A percentile compares a stretch with the other conserved stretches of the same genome.
These are phyloP conservation scores for Nidula microcarpa DNA, from an alignment of 768 basidiomycete genomes.

Conservation along the genomic window DNA sequence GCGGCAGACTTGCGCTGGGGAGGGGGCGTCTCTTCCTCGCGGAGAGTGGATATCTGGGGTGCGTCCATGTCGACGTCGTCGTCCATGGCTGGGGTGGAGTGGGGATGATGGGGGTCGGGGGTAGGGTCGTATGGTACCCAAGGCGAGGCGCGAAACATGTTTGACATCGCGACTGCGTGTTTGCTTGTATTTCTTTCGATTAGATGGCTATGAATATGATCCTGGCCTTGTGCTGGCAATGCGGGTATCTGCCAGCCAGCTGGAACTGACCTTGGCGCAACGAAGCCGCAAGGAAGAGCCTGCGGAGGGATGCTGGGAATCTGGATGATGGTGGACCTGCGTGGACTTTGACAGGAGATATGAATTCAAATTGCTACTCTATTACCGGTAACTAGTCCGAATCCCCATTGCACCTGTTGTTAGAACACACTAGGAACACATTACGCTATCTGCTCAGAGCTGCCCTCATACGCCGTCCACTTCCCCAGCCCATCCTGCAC, in stretches of 20 bases:
- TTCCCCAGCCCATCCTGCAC: conserved; percentile 54
- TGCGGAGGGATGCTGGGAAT: too few relatives aligned
- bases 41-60: conserved; percentile 77
- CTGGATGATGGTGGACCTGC: too few relatives aligned
- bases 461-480: conserved; percentile 62
- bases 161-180: conserved; percentile 29
- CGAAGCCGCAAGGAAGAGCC: too few relatives aligned
- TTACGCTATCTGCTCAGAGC: conserved; percentile 30
- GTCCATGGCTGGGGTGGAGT: conserved; percentile 16
- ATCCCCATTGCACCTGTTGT: conserved; percentile 1
- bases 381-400: too few relatives aligned
- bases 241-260: too few relatives aligned
- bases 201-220: too few relatives aligned
- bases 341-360: too few relatives aligned
- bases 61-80: conserved; percentile 69
- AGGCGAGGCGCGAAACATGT: conserved; percentile 59
- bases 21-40: conserved; percentile 70
- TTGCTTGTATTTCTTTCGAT: conserved; percentile 30
- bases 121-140: conserved; percentile 56
- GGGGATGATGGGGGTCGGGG: conserved; percentile 15
- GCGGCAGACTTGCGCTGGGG: conserved; percentile 30
- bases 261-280: too few relatives aligned
- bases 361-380: too few relatives aligned
- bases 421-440: background rate
- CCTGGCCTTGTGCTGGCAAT: too few relatives aligned